phyloP scores from a whole-genome alignment of 2,329 filamentous ascomycete genomes.

The Calonectria pseudoturangicola region DNA sequence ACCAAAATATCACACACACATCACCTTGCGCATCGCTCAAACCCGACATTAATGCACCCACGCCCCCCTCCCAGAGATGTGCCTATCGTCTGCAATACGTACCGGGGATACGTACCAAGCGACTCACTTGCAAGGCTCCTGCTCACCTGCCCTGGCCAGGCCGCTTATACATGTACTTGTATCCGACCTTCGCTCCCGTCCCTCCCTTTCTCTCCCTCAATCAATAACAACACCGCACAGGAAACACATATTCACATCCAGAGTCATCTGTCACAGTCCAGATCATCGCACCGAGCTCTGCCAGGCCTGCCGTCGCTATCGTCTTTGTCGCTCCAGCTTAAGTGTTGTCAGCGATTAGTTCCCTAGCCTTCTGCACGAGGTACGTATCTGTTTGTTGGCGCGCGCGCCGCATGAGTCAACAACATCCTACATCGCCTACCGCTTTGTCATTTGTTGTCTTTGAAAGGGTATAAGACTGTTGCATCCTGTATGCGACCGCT shows the following conservation, averaged over 20 bases:
- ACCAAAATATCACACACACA: conserved; percentile 35
- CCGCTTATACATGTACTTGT: conserved; percentile 52
- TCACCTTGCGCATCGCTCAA: conserved; percentile 20
- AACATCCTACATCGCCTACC: conserved; percentile 40
- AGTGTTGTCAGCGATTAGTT: conserved; percentile 53
- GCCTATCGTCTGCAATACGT: conserved; percentile 47
- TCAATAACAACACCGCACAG: conserved; percentile 70
- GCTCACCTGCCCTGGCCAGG: conserved; percentile 50
- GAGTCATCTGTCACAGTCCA: conserved; percentile 77
- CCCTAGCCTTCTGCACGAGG: conserved; percentile 57
- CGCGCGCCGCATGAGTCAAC: conserved; percentile 50
- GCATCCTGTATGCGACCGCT: conserved; percentile 32
- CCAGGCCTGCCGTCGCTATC: conserved; percentile 56
- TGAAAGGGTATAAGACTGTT: conserved; percentile 33
- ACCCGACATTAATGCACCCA: conserved; percentile 18
- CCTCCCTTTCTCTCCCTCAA: conserved; percentile 63
- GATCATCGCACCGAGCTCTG: conserved; percentile 73
- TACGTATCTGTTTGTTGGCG: conserved; percentile 54
- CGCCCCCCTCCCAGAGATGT: conserved; percentile 41
- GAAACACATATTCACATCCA: conserved; percentile 71
- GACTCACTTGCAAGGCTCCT: conserved; percentile 51
- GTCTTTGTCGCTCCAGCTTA: conserved; percentile 52
- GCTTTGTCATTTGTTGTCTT: conserved; percentile 37
- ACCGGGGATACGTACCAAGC: conserved; percentile 49
- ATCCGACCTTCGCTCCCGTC: conserved; percentile 57